Evolutionary conservation across 169 alveolate genomes (phyloP), one percentile per base, ranked within the genome.

Genomic region (Theileria annulata): DNA sequence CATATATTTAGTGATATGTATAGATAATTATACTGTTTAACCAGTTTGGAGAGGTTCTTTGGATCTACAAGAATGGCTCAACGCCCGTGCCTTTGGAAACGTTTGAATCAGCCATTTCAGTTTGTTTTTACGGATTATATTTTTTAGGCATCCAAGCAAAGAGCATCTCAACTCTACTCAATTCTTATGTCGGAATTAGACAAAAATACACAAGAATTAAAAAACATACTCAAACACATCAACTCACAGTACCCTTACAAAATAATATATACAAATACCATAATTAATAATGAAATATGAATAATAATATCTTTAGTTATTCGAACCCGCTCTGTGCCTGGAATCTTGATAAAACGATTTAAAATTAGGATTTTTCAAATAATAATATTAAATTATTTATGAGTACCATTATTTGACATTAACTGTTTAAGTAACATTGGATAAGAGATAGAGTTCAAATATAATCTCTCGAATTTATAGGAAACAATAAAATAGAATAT

Each of bases 41-140:
- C 51, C 77, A 73, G n/a, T 79, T 79, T 47, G 87, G 87, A 25
- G 87, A 79, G 30, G 47, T 79, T 2, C 64, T 79, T 33, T 56
- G 75, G 58, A 62, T 71, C 15, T 62, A 79, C 28, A 79, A 79
- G 35, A 23, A 51, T 42, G 87, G 87, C 3, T 78, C 80, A 12
- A 42, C 23, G 0, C 80, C 75, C 1, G 62, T 79, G 21, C 30
- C 49, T 0, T 23, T 79, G 48, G 75, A 47, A 15, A 35, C 37
- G 23, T 68, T 79, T 19, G 47, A 70, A 4, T 37, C 49, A 23
- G 77, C 75, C 0, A 67, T 79, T 0, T 70, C 58, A 23, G 87
- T 79, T 31, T 25, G 23, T 31, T 8, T 8, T 68, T 12, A 33
- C 5, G 13, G 58, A 58, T 10, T 13, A 51, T 35, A 21, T 15